Percentiles rank a stretch among this genome's conserved stretches.
Conservation (phyloP, 306 rosid species). For the Chamaecrista fasciculata region DNA sequence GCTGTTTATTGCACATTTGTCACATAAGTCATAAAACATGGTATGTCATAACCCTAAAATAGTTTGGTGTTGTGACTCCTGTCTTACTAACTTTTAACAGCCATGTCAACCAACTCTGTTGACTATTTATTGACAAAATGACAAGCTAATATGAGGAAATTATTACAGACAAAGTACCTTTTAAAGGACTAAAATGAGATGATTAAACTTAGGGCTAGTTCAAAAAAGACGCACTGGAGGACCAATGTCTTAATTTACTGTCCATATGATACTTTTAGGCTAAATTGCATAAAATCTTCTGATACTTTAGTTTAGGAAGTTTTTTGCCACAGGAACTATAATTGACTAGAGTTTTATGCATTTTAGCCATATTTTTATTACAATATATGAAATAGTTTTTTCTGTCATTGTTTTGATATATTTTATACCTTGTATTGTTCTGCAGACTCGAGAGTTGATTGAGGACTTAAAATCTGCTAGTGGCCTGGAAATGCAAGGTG, state of each 20-base stretch:
- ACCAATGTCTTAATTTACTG: background rate
- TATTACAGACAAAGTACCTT: background rate
- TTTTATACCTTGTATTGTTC: background rate
- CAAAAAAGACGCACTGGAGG: no score
- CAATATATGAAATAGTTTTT: no score
- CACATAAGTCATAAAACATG: background rate
- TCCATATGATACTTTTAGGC: no score
- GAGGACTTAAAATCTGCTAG: constrained; percentile 86
- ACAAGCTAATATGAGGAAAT: background rate
- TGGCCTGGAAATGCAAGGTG: constrained; percentile 58
- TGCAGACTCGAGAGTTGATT: constrained; percentile 85
- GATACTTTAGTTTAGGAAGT: no score
- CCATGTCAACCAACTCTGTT: background rate
- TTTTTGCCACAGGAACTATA: no score
- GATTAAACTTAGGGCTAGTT: background rate
- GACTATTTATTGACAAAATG: background rate
- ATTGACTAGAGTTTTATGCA: no score
- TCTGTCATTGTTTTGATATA: no score
- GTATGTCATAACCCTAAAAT: background rate
- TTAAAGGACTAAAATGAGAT: background rate
- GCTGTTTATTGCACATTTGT: background rate
- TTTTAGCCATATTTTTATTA: no score
- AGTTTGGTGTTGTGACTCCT: no score
- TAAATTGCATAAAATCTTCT: no score
- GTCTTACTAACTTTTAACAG: no score